Evolutionary conservation across 1,284 basidiomycete species (phyloP).

Genomic region (Naganishia sp.): DNA sequence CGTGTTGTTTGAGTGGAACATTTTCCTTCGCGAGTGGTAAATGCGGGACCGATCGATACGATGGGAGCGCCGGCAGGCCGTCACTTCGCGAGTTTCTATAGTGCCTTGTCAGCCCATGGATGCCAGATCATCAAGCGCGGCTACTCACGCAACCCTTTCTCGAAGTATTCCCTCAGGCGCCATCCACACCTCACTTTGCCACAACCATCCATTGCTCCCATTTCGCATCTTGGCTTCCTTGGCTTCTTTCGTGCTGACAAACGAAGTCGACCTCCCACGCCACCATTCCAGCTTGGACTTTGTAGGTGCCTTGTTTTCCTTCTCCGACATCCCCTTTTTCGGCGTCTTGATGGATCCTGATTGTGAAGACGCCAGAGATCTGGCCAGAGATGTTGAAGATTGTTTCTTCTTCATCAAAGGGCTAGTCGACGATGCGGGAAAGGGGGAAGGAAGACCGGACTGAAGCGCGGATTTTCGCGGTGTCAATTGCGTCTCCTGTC

Average conservation of each 20-base stretch:
- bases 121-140: background rate
- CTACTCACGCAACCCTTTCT: constrained; percentile 1
- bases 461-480: constrained; percentile 2
- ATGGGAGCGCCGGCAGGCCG: background rate
- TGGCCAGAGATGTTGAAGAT: constrained; percentile 13
- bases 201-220: constrained; percentile 2
- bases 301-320: background rate
- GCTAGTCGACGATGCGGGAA: constrained; percentile 3
- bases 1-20: background rate
- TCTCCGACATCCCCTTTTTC: background rate
- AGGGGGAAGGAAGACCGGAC: constrained; percentile 1
- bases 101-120: background rate
- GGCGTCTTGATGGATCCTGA: constrained; percentile 21
- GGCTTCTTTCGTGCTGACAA: background rate
- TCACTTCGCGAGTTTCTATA: background rate
- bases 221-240: background rate
- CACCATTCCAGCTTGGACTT: constrained; percentile 27
- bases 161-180: background rate
- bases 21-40: constrained; percentile 4
- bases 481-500: constrained; percentile 4
- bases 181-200: constrained; percentile 27
- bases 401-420: constrained; percentile 25
- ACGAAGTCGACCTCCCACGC: constrained; percentile 12
- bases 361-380: constrained; percentile 11
- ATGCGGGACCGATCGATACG: constrained; percentile 6